Conservation (phyloP, 108 stramenopile species). For the Parmales sp. region DNA sequence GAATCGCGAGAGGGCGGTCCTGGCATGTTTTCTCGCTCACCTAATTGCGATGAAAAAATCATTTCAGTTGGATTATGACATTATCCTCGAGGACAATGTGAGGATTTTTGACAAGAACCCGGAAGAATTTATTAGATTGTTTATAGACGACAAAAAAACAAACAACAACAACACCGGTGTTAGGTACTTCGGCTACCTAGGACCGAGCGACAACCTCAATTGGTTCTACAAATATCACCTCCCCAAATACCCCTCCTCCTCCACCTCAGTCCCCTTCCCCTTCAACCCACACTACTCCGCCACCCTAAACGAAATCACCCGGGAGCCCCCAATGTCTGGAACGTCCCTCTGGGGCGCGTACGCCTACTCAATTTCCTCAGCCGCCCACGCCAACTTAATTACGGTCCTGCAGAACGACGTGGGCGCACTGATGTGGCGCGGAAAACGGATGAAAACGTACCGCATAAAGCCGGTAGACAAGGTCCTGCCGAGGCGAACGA, state of each 20-base stretch:
- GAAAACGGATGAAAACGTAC: conserved; percentile 61
- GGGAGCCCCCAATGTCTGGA: conserved; percentile 20
- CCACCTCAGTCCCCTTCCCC: neutral
- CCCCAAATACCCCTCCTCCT: neutral
- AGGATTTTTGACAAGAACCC: neutral
- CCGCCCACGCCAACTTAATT: conserved; percentile 47
- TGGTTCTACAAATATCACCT: conserved; percentile 54
- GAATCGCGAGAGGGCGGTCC: conserved; percentile 61
- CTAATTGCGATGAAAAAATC: conserved; percentile 56
- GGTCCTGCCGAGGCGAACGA: conserved; percentile 53
- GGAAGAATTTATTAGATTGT: neutral
- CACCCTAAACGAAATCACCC: neutral
- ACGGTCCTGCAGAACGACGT: conserved; percentile 55
- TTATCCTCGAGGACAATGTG: conserved; percentile 79
- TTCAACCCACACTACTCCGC: neutral
- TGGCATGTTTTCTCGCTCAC: conserved; percentile 71
- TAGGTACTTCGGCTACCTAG: conserved; percentile 73
- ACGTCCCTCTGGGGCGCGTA: conserved; percentile 70
- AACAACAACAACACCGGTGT: conserved; percentile 1
- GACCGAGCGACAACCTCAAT: conserved; percentile 53
- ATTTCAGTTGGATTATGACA: conserved; percentile 44
- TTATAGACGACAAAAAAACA: neutral
- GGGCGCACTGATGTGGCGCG: conserved; percentile 68
- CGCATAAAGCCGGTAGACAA: conserved; percentile 72
- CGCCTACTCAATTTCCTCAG: conserved; percentile 59